Base-by-base conservation (phyloP, 306 rosid genomes). In the Vigna angularis region DNA sequence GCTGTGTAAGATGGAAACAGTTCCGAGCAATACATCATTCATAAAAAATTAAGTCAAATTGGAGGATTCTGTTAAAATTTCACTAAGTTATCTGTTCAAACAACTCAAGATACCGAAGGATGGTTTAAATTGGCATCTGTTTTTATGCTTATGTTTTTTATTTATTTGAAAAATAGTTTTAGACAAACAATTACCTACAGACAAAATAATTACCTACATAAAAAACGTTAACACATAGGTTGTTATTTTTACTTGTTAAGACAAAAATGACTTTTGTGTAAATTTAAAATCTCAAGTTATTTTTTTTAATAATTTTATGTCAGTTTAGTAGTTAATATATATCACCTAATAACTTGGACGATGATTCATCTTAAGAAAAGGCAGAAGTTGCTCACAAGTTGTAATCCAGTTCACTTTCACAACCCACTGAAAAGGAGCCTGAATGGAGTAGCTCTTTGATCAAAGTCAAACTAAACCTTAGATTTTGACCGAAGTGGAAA, bases 401-500 rank as follows among this genome's bases (percentile, higher is more conserved):
- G 78, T 73, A 4, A 58, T 73, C 18, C 57, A 44, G n/a, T 10
- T 58, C 12, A 57, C 50, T 44, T 47, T 74, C 57, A 45, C 18
- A 26, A 10, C 79, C 48, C 59, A 28, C 47, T 30, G 9, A 61
- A n/a, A 42, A 48, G 15, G 66, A 28, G 4, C 4, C 32, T 26
- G 32, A 28, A 28, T 28, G 32, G 34, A 30, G 34, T 30, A 30
- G 34, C 34, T 3, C 34, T 30, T 30, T 30, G 34, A 5, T 30
- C 81, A 77, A 66, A 66, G 74, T 15, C 48, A 42, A 40, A 26
- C 55, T 26, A 42, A 15, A 67, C 51, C 61, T 28, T 44, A 14
- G 49, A 77, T 67, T 42, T 65, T 68, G 75, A 77, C 75, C 69
- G 44, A 28, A 55, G 67, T 51, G 32, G 47, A 74, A 58, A 14